phyloP scores from a whole-genome alignment of 2,329 filamentous ascomycete species.

The Aspergillus chevalieri region DNA sequence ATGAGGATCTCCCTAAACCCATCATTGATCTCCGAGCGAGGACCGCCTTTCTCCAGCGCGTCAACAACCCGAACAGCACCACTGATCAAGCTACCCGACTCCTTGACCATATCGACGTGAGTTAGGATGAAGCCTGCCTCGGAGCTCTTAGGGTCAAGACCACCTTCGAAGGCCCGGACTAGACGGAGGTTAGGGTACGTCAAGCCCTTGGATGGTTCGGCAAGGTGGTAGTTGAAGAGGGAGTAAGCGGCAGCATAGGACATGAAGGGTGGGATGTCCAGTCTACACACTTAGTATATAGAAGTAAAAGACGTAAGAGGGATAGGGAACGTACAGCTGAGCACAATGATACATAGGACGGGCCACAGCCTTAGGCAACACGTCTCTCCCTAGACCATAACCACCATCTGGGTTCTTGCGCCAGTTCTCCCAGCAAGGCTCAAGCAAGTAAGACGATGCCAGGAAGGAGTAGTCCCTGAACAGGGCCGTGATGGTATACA shows the following conservation, averaged over 20 bases:
- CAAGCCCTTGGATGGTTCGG: conserved; percentile 49
- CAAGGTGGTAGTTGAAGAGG: conserved; percentile 59
- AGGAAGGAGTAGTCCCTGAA: conserved; percentile 92
- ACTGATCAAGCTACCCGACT: conserved; percentile 70
- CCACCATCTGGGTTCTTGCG: conserved; percentile 52
- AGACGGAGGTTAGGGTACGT: conserved; percentile 65
- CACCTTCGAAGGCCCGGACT: conserved; percentile 84
- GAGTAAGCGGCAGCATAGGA: conserved; percentile 65
- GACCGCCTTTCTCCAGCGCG: conserved; percentile 41
- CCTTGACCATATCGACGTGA: conserved; percentile 89
- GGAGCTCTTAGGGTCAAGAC: conserved; percentile 77
- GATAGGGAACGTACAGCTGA: conserved; percentile 61
- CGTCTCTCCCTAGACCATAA: conserved; percentile 71
- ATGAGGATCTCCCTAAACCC: conserved; percentile 57
- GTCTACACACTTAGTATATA: conserved; percentile 30
- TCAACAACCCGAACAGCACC: conserved; percentile 65
- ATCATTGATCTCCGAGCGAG: conserved; percentile 57
- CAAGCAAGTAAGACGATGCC: conserved; percentile 80
- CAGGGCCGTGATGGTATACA: conserved; percentile 74
- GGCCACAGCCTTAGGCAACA: conserved; percentile 68
- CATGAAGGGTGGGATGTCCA: conserved; percentile 86
- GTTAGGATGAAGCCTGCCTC: conserved; percentile 96
- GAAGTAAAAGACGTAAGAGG: too few relatives aligned
- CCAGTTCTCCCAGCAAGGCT: conserved; percentile 78
- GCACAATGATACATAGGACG: conserved; percentile 77